phyloP scores from a whole-genome alignment of 2,329 filamentous ascomycete species.

The Penicillium sp. region DNA sequence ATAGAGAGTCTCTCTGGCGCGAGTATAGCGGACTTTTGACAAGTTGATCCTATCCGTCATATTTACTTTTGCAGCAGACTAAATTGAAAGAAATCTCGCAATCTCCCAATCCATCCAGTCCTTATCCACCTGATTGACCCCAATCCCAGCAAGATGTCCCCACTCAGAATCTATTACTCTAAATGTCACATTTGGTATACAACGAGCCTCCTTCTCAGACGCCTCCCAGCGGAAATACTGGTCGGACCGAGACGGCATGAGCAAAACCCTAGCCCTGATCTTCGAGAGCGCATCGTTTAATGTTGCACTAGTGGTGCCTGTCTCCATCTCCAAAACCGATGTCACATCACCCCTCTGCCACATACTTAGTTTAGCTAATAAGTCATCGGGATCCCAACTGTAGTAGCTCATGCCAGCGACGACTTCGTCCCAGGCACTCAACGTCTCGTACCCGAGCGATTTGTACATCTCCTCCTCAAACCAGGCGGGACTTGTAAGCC shows the following conservation, averaged over 20 bases:
- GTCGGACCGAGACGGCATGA: slow-evolving; percentile 44
- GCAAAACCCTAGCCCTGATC: slow-evolving; percentile 34
- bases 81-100: neutral
- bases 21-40: no score
- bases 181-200: neutral
- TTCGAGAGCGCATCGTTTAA: slow-evolving; percentile 15
- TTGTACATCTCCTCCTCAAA: slow-evolving; percentile 50
- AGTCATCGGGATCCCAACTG: slow-evolving; percentile 51
- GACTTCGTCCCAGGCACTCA: slow-evolving; percentile 44
- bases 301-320: no score
- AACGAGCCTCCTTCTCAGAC: slow-evolving; percentile 26
- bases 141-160: neutral
- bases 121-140: neutral
- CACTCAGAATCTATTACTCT: neutral
- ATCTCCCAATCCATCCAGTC: neutral
- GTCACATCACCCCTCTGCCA: slow-evolving; percentile 49
- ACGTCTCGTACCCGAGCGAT: slow-evolving; percentile 39
- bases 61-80: no score
- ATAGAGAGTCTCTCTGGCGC: no score
- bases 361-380: slow-evolving; percentile 49
- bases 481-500: slow-evolving; percentile 54
- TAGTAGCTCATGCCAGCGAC: slow-evolving; percentile 39
- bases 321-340: slow-evolving; percentile 21
- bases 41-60: no score
- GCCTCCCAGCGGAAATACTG: slow-evolving; percentile 43